phyloP scores from a whole-genome alignment of 1,284 basidiomycete species.

The Prillingera fragicola region DNA sequence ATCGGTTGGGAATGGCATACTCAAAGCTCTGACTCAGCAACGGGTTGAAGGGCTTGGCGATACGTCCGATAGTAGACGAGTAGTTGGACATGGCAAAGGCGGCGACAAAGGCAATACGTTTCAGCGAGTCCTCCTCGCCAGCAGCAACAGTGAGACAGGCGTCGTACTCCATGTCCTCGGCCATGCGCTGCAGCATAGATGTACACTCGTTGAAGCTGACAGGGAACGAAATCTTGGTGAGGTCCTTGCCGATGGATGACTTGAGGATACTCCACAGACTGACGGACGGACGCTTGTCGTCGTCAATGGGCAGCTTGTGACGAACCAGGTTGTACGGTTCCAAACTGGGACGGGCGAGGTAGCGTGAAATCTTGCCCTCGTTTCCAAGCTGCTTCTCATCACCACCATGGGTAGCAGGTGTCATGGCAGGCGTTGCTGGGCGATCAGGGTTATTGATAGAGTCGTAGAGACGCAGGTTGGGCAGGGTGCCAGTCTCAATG shows the following conservation, averaged over 20 bases:
- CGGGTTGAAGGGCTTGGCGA: constrained; percentile 88
- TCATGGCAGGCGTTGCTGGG: constrained; percentile 24
- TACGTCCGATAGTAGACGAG: constrained; percentile 87
- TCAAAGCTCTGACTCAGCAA: constrained; percentile 82
- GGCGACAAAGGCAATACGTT: constrained; percentile 85
- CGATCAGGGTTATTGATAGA: constrained; percentile 51
- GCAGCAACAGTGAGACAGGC: constrained; percentile 76
- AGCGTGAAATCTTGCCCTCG: constrained; percentile 33
- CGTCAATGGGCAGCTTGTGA: constrained; percentile 61
- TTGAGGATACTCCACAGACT: constrained; percentile 95
- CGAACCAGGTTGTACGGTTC: constrained; percentile 66
- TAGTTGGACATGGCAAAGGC: constrained; percentile 98
- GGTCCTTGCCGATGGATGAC: constrained; percentile 91
- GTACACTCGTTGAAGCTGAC: constrained; percentile 96
- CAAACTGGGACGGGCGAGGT: constrained; percentile 56
- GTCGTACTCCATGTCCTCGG: constrained; percentile 93
- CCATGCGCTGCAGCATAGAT: constrained; percentile 79
- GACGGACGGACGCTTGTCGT: constrained; percentile 79
- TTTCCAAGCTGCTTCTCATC: not conserved
- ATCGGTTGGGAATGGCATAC: constrained; percentile 83
- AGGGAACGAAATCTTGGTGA: constrained; percentile 89
- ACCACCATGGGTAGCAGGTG: not conserved
- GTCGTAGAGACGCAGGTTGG: constrained; percentile 61
- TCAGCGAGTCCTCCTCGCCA: constrained; percentile 67
- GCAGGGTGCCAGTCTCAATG: constrained; percentile 74